phyloP scores from a whole-genome alignment of 768 basidiomycete species.

The Lyophyllum decastes region DNA sequence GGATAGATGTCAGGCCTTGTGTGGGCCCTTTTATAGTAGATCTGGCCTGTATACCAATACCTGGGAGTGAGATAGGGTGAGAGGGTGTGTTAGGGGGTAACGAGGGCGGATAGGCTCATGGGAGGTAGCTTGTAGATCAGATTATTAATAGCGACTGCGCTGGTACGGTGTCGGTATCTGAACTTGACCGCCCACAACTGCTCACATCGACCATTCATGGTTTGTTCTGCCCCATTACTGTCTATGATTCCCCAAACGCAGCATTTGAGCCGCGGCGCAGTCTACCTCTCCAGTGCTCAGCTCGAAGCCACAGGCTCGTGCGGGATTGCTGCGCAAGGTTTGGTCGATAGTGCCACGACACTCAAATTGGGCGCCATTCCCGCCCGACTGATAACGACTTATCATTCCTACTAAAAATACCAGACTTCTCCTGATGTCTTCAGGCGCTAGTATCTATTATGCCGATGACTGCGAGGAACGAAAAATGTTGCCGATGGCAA shows the following conservation, averaged over 20 bases:
- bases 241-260: not conserved
- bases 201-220: not conserved
- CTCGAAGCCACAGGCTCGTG: not conserved
- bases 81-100: not conserved
- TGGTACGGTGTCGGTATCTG: constrained; percentile 1
- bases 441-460: too few species aligned
- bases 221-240: not conserved
- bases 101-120: not conserved
- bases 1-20: not conserved
- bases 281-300: not conserved
- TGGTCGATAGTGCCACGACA: too few species aligned
- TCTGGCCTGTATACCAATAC: not conserved
- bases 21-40: not conserved
- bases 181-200: not conserved
- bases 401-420: too few species aligned
- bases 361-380: too few species aligned
- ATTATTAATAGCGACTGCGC: constrained; percentile 7
- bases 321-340: too few species aligned
- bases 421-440: too few species aligned
- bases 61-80: not conserved
- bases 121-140: not conserved
- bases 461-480: too few species aligned
- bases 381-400: too few species aligned
- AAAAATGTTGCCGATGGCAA: too few species aligned
- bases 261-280: not conserved